A percentile compares a stretch with the other conserved stretches of the same genome.
These are phyloP conservation scores for Geotrichum macrosporum DNA, from an alignment of 1,139 yeast species.

Conservation along the genomic window DNA sequence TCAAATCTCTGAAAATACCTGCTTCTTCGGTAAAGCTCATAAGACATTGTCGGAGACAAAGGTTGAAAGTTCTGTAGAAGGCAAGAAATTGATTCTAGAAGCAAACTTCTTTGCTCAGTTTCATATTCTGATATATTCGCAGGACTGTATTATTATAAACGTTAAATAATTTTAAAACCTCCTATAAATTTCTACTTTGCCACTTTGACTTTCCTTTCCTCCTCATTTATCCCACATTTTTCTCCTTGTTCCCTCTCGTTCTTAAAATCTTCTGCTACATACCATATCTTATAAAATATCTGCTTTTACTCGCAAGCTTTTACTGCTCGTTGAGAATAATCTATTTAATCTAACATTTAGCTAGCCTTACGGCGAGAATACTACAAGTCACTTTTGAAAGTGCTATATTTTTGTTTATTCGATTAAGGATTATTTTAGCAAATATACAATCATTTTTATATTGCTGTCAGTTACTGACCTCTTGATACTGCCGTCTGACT, in stretches of 20 bases:
- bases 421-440: constrained; percentile 3
- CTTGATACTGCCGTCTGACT: constrained; percentile 7
- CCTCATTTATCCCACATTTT: neutral
- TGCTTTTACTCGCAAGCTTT: too few species aligned
- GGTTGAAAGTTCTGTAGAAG: too few species aligned
- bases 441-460: constrained; percentile 7
- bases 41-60: too few species aligned
- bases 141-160: constrained; percentile 1
- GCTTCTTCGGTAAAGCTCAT: constrained; percentile 89
- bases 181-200: too few species aligned
- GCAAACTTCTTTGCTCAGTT: too few species aligned
- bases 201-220: neutral
- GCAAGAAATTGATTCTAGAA: too few species aligned
- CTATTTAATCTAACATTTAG: constrained; percentile 3
- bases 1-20: constrained; percentile 42
- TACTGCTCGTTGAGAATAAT: neutral
- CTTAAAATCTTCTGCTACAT: too few species aligned
- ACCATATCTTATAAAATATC: too few species aligned
- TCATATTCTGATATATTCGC: constrained; percentile 2
- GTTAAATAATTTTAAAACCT: too few species aligned
- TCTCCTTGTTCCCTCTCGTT: neutral
- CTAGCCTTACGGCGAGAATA: neutral
- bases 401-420: constrained; percentile 2
- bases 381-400: neutral
- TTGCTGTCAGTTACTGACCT: constrained; percentile 2